Conservation (phyloP, 140 eudicot genomes). For the Bidens hawaiensis region DNA sequence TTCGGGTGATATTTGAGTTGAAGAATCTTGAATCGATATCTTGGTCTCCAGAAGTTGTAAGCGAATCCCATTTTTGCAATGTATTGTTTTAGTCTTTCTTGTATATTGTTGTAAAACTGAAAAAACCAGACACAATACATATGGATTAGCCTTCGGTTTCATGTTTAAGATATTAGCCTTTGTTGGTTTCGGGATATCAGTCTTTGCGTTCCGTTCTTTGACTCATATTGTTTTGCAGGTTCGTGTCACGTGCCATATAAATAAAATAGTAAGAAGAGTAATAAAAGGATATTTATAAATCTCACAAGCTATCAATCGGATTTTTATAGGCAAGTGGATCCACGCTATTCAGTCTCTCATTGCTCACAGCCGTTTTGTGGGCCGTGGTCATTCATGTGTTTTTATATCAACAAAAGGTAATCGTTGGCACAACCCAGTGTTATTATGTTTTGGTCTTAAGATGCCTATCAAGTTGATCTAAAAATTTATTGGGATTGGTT, state of each 20-base stretch:
- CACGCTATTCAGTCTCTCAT: no score
- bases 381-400: no score
- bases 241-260: slow-evolving; percentile 7
- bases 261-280: neutral
- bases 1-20: slow-evolving; percentile 52
- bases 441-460: neutral
- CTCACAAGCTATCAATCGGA: neutral
- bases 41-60: slow-evolving; percentile 70
- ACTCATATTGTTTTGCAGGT: slow-evolving; percentile 77
- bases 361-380: no score
- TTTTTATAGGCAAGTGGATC: no score
- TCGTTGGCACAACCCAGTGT: neutral
- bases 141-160: no score
- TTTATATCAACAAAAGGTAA: slow-evolving; percentile 72
- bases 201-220: slow-evolving; percentile 48
- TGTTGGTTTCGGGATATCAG: no score
- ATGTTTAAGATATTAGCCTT: no score
- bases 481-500: neutral
- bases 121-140: no score
- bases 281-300: neutral
- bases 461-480: neutral
- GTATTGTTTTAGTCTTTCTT: neutral
- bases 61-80: slow-evolving; percentile 15
- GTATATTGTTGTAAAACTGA: no score
- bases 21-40: slow-evolving; percentile 43